Evolutionary conservation across 192 early-diverging fungal genomes (phyloP).

Genomic region (Linnemannia zychae): DNA sequence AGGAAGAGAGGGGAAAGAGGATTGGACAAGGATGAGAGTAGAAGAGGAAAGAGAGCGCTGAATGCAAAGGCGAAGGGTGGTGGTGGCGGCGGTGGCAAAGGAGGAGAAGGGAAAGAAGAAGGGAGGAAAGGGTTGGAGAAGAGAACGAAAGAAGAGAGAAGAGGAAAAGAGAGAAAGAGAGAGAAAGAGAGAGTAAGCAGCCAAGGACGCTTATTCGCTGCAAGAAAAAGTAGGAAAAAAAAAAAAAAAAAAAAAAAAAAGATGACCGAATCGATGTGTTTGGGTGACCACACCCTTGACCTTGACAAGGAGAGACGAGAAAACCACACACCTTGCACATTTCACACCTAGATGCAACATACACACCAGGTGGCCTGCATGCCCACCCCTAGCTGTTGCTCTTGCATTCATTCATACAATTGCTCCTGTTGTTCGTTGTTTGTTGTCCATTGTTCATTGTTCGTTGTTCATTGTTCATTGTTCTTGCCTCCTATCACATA

Average conservation of each 20-base stretch:
- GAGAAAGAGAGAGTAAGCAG: neutral
- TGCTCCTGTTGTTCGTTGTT: too few relatives aligned
- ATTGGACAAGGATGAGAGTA: neutral
- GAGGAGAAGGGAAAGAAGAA: neutral
- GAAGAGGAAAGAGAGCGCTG: neutral
- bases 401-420: too few relatives aligned
- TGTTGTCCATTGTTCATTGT: too few relatives aligned
- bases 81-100: neutral
- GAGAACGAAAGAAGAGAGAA: neutral
- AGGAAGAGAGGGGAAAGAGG: neutral
- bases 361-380: too few relatives aligned
- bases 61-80: neutral
- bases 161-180: neutral
- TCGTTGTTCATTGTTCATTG: too few relatives aligned
- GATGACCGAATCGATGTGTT: neutral
- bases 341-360: too few relatives aligned
- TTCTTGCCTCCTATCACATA: too few relatives aligned
- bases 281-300: neutral
- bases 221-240: neutral
- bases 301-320: too few relatives aligned
- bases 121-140: neutral
- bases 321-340: too few relatives aligned
- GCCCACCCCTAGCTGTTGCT: too few relatives aligned
- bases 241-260: slow-evolving; percentile 1
- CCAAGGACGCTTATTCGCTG: too few relatives aligned